Percentiles rank a stretch among this genome's conserved stretches.
Conservation (phyloP, 139 green algal species). For the Choricystis sp. region DNA sequence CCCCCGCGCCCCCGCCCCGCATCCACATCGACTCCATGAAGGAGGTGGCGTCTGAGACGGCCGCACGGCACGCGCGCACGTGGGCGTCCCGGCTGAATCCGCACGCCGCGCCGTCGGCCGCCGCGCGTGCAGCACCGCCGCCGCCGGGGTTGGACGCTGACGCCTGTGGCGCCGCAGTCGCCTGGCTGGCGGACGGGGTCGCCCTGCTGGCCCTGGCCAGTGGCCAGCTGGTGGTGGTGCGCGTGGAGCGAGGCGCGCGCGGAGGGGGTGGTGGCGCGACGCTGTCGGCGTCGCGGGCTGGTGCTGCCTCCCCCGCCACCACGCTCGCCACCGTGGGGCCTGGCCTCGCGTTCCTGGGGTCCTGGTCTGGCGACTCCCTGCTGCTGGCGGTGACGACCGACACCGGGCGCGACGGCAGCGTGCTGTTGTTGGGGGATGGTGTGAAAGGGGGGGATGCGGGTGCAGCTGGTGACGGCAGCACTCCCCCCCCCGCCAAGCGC, state of each 20-base stretch:
- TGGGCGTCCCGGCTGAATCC: background rate
- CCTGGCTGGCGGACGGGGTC: background rate
- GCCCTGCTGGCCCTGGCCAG: background rate
- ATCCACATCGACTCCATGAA: background rate
- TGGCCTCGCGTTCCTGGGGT: background rate
- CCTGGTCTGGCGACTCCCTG: background rate
- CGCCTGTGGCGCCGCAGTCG: background rate
- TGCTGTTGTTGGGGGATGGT: background rate
- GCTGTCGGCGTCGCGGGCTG: background rate
- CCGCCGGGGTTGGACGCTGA: background rate
- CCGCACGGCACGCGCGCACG: background rate
- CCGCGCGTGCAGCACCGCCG: too few relatives aligned
- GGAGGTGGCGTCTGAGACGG: background rate
- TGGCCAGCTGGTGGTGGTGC: background rate
- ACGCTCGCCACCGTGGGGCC: background rate
- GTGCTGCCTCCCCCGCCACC: too few relatives aligned
- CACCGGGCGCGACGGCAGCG: background rate
- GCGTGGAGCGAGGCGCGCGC: too few relatives aligned
- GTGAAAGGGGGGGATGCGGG: too few relatives aligned
- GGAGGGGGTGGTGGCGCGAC: too few relatives aligned
- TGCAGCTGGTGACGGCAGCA: too few relatives aligned
- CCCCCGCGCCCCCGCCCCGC: too few relatives aligned
- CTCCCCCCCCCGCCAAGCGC: background rate
- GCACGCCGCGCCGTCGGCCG: background rate
- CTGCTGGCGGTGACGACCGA: background rate